Base-by-base conservation (phyloP, 345 rosid genomes). In the Arabidopsis arenosa region DNA sequence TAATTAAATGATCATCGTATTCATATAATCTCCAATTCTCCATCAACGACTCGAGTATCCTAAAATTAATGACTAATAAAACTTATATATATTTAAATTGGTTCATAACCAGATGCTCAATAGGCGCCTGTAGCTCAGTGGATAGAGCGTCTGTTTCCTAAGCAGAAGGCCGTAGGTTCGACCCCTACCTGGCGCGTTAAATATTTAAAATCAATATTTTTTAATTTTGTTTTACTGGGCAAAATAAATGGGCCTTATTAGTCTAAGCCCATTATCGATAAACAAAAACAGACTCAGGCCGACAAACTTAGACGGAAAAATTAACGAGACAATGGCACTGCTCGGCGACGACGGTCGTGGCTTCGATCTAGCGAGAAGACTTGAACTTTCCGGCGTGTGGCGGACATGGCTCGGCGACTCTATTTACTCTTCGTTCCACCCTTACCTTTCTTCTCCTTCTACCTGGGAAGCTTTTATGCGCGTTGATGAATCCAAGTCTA, bases 121-220 rank as follows among this genome's bases (percentile, higher is more conserved):
- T 1, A 17, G 90, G 90, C 91, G 87, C 90, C 83, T 85, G 92
- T 89, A 91, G 97, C 95, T 89, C 97, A 91, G 95, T 89, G 93
- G 93, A 91, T 91, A 91, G 93, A 91, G 97, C 95, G 91, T 91
- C 90, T 88, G 91, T 89, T 87, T 89, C 96, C 96, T 92, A 92
- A 92, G 96, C 92, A 86, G 96, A 89, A 89, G 88, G 97, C 72
- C 93, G 91, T 76, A 92, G 89, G 88, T 89, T 92, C 95, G 91
- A 89, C 89, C 97, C 93, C 93, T 86, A 76, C 86, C 90, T 84
- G 95, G 90, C 90, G 97, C 91, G 91, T 5, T 32, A 0, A 0
- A 0, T 9, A 14, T 14, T 5, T 2, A 9, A 0, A 11, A 10
- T 9, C 6, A 14, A 6, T 14, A 11, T 18, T 5, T 8, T 47